Evolutionary conservation across 2,329 filamentous ascomycete genomes (phyloP).

Genomic region (Fusarium solani-melongenae): DNA sequence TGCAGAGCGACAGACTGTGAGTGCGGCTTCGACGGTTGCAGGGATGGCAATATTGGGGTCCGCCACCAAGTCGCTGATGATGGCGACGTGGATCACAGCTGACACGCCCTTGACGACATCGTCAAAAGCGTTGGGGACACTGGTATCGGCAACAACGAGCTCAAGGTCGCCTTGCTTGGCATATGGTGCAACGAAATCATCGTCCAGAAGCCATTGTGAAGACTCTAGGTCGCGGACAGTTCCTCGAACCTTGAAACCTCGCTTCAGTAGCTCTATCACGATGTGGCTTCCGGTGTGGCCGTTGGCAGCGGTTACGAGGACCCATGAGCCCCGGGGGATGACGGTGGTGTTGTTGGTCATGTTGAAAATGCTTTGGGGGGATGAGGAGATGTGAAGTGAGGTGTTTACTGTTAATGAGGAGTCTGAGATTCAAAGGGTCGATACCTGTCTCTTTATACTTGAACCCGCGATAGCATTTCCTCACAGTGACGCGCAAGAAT

Average conservation of each 20-base stretch:
- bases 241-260: slow-evolving; percentile 35
- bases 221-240: slow-evolving; percentile 28
- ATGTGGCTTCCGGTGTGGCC: slow-evolving; percentile 36
- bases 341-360: slow-evolving; percentile 7
- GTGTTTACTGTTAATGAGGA: not conserved
- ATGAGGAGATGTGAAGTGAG: not conserved
- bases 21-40: slow-evolving; percentile 17
- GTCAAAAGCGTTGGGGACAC: slow-evolving; percentile 25
- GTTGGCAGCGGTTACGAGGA: slow-evolving; percentile 37
- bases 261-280: slow-evolving; percentile 30
- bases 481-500: not conserved
- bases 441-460: not conserved
- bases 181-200: slow-evolving; percentile 14
- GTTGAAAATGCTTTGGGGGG: not conserved
- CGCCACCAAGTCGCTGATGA: slow-evolving; percentile 14
- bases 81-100: slow-evolving; percentile 32
- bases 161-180: slow-evolving; percentile 19
- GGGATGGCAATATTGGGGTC: slow-evolving; percentile 30
- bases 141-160: slow-evolving; percentile 31
- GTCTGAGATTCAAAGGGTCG: not conserved
- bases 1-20: slow-evolving; percentile 32
- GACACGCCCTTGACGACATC: slow-evolving; percentile 34
- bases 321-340: slow-evolving; percentile 35
- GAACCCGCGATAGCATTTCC: not conserved
- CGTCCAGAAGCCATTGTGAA: slow-evolving; percentile 31